Percentiles rank a stretch among this genome's conserved stretches.
These are phyloP conservation scores for Bipolaris bicolor DNA, from an alignment of 2,329 filamentous ascomycete genomes.

Conservation along the genomic window DNA sequence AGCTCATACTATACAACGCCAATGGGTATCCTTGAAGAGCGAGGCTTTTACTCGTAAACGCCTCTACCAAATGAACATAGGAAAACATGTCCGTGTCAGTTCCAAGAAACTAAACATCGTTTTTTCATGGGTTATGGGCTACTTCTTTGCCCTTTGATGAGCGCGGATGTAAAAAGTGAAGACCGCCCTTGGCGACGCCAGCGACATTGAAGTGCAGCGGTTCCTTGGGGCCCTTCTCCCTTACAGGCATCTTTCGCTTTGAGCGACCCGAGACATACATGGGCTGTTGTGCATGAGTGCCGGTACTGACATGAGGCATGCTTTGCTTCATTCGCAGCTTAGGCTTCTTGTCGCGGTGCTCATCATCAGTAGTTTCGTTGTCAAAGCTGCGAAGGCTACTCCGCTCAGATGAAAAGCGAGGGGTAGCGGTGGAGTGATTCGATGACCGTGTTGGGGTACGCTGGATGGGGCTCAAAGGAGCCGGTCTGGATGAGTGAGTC, in stretches of 20 bases:
- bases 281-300: constrained; percentile 33
- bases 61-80: constrained; percentile 15
- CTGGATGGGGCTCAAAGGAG: constrained; percentile 20
- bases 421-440: constrained; percentile 23
- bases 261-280: constrained; percentile 51
- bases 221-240: constrained; percentile 48
- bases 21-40: constrained; percentile 33
- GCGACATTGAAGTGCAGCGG: constrained; percentile 49
- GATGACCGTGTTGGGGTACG: constrained; percentile 23
- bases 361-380: constrained; percentile 46
- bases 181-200: constrained; percentile 45
- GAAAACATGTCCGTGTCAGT: constrained; percentile 5
- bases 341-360: constrained; percentile 51
- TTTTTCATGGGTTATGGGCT: constrained; percentile 24
- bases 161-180: constrained; percentile 40
- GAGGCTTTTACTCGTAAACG: constrained; percentile 32
- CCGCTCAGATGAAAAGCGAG: constrained; percentile 43
- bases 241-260: constrained; percentile 51
- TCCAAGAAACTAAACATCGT: background rate
- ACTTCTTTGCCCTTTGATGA: constrained; percentile 47
- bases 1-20: constrained; percentile 25
- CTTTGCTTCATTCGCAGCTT: constrained; percentile 48
- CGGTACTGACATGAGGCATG: constrained; percentile 38
- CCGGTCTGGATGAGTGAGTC: constrained; percentile 17
- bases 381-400: constrained; percentile 48